Conservation (phyloP, 2,329 filamentous ascomycete genomes). For the Pyrenochaeta sp. region DNA sequence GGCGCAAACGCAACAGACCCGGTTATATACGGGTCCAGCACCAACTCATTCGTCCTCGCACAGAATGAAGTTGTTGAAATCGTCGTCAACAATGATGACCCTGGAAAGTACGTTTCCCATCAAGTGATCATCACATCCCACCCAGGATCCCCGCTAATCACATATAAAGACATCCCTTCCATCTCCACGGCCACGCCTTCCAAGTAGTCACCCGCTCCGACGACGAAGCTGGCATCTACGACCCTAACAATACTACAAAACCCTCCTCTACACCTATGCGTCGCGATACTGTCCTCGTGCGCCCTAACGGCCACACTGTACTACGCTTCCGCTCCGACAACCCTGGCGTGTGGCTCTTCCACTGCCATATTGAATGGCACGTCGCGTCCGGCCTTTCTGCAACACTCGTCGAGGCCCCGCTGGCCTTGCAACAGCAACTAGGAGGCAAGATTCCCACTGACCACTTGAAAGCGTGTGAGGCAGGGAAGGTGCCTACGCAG, state of each 20-base stretch:
- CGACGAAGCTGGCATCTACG: slow-evolving; percentile 59
- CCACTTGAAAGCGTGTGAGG: slow-evolving; percentile 68
- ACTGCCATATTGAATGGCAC: slow-evolving; percentile 50
- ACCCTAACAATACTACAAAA: slow-evolving; percentile 30
- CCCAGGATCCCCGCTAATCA: slow-evolving; percentile 21
- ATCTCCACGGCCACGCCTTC: slow-evolving; percentile 68
- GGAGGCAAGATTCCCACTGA: slow-evolving; percentile 68
- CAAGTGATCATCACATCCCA: slow-evolving; percentile 65
- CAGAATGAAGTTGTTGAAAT: slow-evolving; percentile 75
- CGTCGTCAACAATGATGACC: slow-evolving; percentile 79
- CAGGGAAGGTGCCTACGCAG: slow-evolving; percentile 57
- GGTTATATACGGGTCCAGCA: slow-evolving; percentile 61
- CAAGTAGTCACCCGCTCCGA: slow-evolving; percentile 45
- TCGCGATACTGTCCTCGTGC: slow-evolving; percentile 64
- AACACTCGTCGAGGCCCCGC: slow-evolving; percentile 61
- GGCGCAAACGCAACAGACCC: slow-evolving; percentile 57
- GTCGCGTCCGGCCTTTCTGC: slow-evolving; percentile 59
- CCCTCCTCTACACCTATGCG: slow-evolving; percentile 53
- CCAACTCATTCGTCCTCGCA: slow-evolving; percentile 69
- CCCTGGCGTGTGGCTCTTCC: slow-evolving; percentile 47
- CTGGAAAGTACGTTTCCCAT: slow-evolving; percentile 55
- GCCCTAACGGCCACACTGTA: slow-evolving; percentile 63
- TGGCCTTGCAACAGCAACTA: slow-evolving; percentile 65
- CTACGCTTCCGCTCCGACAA: slow-evolving; percentile 65
- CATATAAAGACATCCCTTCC: slow-evolving; percentile 64